Percentiles rank a stretch among this genome's conserved stretches.
These are phyloP conservation scores for Discostella stelligera DNA, from an alignment of 352 stramenopile genomes.

Conservation along the genomic window DNA sequence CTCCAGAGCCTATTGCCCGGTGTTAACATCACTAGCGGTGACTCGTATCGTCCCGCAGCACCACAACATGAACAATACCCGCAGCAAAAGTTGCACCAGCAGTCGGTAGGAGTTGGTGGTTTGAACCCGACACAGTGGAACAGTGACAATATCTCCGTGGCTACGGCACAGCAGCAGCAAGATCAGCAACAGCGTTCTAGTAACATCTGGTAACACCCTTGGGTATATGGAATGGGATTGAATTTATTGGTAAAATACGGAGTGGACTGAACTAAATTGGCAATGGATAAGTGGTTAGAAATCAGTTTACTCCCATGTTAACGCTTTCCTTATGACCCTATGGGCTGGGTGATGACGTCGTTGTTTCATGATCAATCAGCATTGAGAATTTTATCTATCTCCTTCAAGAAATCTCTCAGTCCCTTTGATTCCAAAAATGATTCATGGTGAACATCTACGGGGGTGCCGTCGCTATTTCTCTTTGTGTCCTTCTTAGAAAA, in stretches of 20 bases:
- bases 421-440: conserved; percentile 62
- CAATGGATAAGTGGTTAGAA: conserved; percentile 38
- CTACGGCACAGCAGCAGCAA: conserved; percentile 16
- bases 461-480: conserved; percentile 13
- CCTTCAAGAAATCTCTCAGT: conserved; percentile 62
- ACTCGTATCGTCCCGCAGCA: conserved; percentile 36
- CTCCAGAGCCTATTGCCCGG: conserved; percentile 78
- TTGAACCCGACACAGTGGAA: conserved; percentile 47
- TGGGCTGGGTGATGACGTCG: no score
- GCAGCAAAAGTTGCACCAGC: conserved; percentile 14
- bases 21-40: conserved; percentile 80
- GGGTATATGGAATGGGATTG: conserved; percentile 9
- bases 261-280: conserved; percentile 13
- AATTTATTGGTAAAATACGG: neutral
- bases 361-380: no score
- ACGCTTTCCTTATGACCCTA: neutral
- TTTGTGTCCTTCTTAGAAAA: conserved; percentile 26
- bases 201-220: conserved; percentile 43
- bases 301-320: conserved; percentile 10
- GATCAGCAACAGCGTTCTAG: conserved; percentile 35
- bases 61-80: conserved; percentile 9
- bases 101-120: conserved; percentile 45
- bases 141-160: conserved; percentile 18
- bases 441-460: conserved; percentile 20
- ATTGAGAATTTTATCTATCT: conserved; percentile 68